A percentile compares a stretch with the other conserved stretches of the same genome.
phyloP scores from a whole-genome alignment of 768 basidiomycete genomes.

The Lactifluus piperatus region DNA sequence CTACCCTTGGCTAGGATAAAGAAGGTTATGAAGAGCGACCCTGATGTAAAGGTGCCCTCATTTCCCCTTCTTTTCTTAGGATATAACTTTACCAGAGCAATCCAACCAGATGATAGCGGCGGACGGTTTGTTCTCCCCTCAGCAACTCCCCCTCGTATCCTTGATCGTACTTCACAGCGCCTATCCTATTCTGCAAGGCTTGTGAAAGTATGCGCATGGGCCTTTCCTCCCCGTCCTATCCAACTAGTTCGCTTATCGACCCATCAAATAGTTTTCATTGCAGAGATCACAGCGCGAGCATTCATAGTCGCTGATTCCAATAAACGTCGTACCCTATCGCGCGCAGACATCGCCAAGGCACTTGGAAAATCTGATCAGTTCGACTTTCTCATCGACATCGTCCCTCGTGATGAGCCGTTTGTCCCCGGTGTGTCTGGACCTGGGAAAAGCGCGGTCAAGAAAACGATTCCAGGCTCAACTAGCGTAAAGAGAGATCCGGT shows the following conservation, averaged over 20 bases:
- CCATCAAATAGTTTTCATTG: constrained; percentile 74
- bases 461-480: constrained; percentile 6
- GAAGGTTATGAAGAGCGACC: constrained; percentile 99
- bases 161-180: constrained; percentile 41
- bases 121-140: constrained; percentile 51
- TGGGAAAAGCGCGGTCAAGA: constrained; percentile 10
- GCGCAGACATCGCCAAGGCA: constrained; percentile 90
- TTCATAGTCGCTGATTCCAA: constrained; percentile 94
- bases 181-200: constrained; percentile 94
- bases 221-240: not conserved
- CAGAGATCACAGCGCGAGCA: constrained; percentile 92
- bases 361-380: constrained; percentile 91
- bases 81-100: not conserved
- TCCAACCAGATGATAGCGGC: constrained; percentile 87
- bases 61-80: not conserved
- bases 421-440: constrained; percentile 15
- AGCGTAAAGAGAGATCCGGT: constrained; percentile 8
- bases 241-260: not conserved
- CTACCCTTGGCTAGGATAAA: constrained; percentile 93
- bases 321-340: constrained; percentile 91
- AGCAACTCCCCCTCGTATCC: constrained; percentile 13
- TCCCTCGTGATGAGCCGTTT: constrained; percentile 69
- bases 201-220: constrained; percentile 78
- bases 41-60: constrained; percentile 79
- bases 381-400: constrained; percentile 95